Conservation (phyloP, 2,329 filamentous ascomycete genomes). For the Trichoderma sp. region DNA sequence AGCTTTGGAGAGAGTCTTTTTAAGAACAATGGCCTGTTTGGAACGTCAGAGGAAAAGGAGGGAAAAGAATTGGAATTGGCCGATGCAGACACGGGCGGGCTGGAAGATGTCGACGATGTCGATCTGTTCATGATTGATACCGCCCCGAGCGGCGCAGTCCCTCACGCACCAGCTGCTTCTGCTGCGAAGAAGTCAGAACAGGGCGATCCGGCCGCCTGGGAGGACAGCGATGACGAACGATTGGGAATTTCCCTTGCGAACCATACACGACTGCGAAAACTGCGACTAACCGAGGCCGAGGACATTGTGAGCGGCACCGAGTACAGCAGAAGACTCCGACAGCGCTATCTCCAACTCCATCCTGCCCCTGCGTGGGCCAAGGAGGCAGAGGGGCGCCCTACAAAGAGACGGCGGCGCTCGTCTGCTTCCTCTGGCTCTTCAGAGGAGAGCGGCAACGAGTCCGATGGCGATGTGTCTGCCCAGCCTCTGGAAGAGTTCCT, state of each 20-base stretch:
- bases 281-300: constrained; percentile 76
- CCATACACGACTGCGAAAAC: constrained; percentile 73
- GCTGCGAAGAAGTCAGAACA: constrained; percentile 26
- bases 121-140: constrained; percentile 85
- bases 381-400: constrained; percentile 48
- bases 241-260: constrained; percentile 78
- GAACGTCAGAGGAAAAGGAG: constrained; percentile 35
- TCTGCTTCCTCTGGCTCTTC: constrained; percentile 50
- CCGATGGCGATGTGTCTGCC: constrained; percentile 60
- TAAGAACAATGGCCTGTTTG: constrained; percentile 43
- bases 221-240: constrained; percentile 93
- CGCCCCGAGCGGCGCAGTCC: constrained; percentile 45
- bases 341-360: constrained; percentile 66
- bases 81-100: constrained; percentile 46
- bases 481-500: constrained; percentile 79
- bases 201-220: constrained; percentile 66
- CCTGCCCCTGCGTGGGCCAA: constrained; percentile 60
- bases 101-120: constrained; percentile 68
- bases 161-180: constrained; percentile 30
- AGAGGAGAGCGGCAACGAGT: constrained; percentile 55
- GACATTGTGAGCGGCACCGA: constrained; percentile 84
- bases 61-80: constrained; percentile 33
- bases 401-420: constrained; percentile 51
- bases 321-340: constrained; percentile 75
- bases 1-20: constrained; percentile 76